These are phyloP conservation scores for Verbascum thapsus DNA, from an alignment of 257 asterid species.

Conservation along the genomic window DNA sequence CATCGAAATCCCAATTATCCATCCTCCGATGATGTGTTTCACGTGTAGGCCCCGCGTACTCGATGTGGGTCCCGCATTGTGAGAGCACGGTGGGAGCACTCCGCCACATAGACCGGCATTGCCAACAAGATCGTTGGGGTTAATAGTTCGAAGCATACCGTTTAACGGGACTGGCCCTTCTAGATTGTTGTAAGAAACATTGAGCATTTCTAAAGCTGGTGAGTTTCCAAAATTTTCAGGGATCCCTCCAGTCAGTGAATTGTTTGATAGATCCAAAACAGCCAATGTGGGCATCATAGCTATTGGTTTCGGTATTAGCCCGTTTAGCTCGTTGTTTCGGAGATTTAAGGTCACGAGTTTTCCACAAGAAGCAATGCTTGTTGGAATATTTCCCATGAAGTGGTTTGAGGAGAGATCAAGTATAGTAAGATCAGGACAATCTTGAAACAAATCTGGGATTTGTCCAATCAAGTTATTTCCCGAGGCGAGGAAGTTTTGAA, in stretches of 20 bases:
- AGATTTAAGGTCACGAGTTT: constrained; percentile 65
- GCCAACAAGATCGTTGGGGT: constrained; percentile 60
- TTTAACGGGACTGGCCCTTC: constrained; percentile 66
- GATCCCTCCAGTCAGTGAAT: constrained; percentile 62
- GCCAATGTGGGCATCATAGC: constrained; percentile 64
- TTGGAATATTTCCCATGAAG: constrained; percentile 61
- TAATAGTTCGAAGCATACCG: constrained; percentile 67
- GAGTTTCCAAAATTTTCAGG: constrained; percentile 71
- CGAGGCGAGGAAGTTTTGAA: constrained; percentile 58
- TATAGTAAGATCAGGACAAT: constrained; percentile 56
- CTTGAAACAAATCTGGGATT: constrained; percentile 71
- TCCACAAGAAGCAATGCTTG: constrained; percentile 65
- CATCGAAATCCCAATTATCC: constrained; percentile 54
- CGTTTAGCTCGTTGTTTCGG: constrained; percentile 48
- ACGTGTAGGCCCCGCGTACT: constrained; percentile 41
- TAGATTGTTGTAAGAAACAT: constrained; percentile 58
- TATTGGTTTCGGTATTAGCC: constrained; percentile 54
- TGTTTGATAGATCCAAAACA: constrained; percentile 67
- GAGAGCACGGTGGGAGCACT: constrained; percentile 64
- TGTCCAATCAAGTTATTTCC: constrained; percentile 54
- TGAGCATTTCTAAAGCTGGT: constrained; percentile 66
- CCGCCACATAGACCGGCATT: constrained; percentile 67
- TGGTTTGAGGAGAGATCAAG: constrained; percentile 67
- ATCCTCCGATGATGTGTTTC: constrained; percentile 55
- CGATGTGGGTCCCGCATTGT: constrained; percentile 33